phyloP scores from a whole-genome alignment of 75 land plant genomes.

The Picea sitchensis region DNA sequence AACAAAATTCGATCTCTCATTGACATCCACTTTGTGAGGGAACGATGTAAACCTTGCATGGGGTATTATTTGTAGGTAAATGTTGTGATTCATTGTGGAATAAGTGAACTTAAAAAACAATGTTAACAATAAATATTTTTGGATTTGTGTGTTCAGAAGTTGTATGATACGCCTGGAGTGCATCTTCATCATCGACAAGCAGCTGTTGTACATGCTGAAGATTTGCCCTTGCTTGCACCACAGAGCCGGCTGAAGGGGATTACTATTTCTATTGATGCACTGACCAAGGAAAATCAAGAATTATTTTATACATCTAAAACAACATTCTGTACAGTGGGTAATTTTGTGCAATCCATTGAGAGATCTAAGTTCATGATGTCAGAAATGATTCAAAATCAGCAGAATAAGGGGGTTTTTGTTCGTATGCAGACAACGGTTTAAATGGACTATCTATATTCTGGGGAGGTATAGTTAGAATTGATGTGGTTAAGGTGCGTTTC shows the following conservation, averaged over 20 bases:
- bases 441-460: slow-evolving; percentile 82
- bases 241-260: slow-evolving; percentile 67
- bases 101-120: not conserved
- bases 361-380: not conserved
- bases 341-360: not conserved
- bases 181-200: slow-evolving; percentile 99
- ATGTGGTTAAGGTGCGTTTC: slow-evolving; percentile 62
- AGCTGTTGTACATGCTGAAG: slow-evolving; percentile 85
- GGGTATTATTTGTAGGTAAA: not conserved
- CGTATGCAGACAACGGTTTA: slow-evolving; percentile 24
- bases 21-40: not conserved
- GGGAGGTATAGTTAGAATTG: slow-evolving; percentile 92
- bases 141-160: slow-evolving; percentile 43
- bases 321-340: not conserved
- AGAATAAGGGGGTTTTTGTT: not conserved
- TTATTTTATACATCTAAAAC: slow-evolving; percentile 1
- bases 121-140: not conserved
- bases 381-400: not conserved
- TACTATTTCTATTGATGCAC: slow-evolving; percentile 7
- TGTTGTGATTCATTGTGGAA: not conserved
- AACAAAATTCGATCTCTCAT: not conserved
- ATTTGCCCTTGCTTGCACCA: slow-evolving; percentile 86
- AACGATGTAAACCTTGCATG: not conserved
- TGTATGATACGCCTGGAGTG: slow-evolving; percentile 97
- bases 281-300: not conserved